phyloP scores from a whole-genome alignment of 768 basidiomycete genomes.

The Hypsizygus marmoreus region DNA sequence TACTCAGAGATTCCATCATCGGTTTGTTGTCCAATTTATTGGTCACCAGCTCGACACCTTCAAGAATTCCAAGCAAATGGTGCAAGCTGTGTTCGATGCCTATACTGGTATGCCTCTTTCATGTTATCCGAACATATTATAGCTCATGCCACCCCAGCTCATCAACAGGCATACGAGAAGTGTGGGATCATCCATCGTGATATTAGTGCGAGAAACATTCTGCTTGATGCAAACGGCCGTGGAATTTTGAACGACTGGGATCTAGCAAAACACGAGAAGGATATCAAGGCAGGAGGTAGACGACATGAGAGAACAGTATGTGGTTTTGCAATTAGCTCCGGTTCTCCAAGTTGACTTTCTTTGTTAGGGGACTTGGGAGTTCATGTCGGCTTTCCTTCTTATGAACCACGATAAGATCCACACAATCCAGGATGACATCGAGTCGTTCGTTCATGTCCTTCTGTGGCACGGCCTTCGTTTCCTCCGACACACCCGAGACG shows the following conservation, averaged over 20 bases:
- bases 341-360: background rate
- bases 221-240: constrained; percentile 8
- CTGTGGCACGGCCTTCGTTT: constrained; percentile 13
- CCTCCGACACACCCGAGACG: background rate
- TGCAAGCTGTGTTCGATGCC: constrained; percentile 22
- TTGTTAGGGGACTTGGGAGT: constrained; percentile 17
- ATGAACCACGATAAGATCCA: background rate
- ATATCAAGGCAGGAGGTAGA: background rate
- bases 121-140: background rate
- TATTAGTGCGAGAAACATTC: constrained; percentile 11
- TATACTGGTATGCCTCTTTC: constrained; percentile 19
- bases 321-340: background rate
- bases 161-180: constrained; percentile 8
- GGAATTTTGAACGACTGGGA: constrained; percentile 20
- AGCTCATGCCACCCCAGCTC: background rate
- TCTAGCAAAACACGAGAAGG: constrained; percentile 5
- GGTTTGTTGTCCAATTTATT: constrained; percentile 21
- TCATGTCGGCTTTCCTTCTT: constrained; percentile 14
- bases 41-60: constrained; percentile 14
- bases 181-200: constrained; percentile 13
- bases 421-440: constrained; percentile 14
- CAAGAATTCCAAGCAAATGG: constrained; percentile 17
- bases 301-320: constrained; percentile 11
- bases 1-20: constrained; percentile 19
- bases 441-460: constrained; percentile 12